These are phyloP conservation scores for Dryas integrifolia DNA, from an alignment of 331 rosid species.

Conservation along the genomic window DNA sequence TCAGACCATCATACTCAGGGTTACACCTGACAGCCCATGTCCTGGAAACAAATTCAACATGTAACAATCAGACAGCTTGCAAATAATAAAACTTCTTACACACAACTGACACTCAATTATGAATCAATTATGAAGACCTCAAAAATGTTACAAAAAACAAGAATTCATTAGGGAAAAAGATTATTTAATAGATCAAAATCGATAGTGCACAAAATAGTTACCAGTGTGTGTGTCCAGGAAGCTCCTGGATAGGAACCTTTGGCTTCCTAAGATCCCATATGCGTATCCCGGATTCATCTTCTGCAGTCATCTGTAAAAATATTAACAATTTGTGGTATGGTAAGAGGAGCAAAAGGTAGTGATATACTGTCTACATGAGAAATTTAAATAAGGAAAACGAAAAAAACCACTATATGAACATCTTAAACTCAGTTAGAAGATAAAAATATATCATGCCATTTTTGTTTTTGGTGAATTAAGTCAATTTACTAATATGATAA, in stretches of 20 bases:
- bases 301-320: constrained; percentile 73
- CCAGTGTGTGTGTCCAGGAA: constrained; percentile 98
- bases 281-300: constrained; percentile 81
- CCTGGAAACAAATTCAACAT: constrained; percentile 52
- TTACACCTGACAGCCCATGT: constrained; percentile 86
- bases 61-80: constrained; percentile 32
- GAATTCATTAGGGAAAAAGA: constrained; percentile 19
- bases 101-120: background rate
- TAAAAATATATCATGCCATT: background rate
- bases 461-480: background rate
- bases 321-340: constrained; percentile 4
- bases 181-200: constrained; percentile 20
- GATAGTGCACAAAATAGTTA: constrained; percentile 31
- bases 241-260: constrained; percentile 69
- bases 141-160: background rate
- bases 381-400: no score
- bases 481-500: background rate
- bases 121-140: background rate
- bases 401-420: background rate
- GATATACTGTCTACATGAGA: background rate
- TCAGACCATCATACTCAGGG: constrained; percentile 79
- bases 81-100: constrained; percentile 7
- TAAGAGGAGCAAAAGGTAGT: background rate
- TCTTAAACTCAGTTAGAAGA: background rate
- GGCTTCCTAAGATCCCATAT: constrained; percentile 94